These are phyloP conservation scores for Coemansia brasiliensis DNA, from an alignment of 192 early-diverging fungal species.

Conservation along the genomic window DNA sequence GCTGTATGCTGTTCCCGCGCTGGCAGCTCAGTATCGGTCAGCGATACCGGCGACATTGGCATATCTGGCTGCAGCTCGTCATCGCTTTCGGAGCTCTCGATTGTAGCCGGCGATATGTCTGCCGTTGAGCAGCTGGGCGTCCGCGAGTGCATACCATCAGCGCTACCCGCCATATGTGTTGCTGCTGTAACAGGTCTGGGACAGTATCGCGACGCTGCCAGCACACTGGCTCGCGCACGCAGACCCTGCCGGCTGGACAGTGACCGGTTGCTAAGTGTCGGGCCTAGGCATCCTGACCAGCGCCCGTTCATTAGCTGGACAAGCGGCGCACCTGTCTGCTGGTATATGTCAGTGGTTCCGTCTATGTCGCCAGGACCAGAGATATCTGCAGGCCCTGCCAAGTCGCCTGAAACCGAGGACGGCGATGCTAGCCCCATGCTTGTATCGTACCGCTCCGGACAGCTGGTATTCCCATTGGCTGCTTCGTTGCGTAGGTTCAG, in stretches of 20 bases:
- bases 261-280: conserved; percentile 32
- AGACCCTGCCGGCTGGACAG: conserved; percentile 26
- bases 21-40: background rate
- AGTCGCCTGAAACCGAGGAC: conserved; percentile 3
- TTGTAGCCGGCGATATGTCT: conserved; percentile 1
- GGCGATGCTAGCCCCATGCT: conserved; percentile 20
- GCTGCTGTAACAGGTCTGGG: conserved; percentile 7
- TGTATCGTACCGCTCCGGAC: conserved; percentile 28
- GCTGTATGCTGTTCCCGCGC: background rate
- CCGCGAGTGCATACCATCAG: background rate
- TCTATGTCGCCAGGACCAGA: background rate
- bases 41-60: conserved; percentile 13
- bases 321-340: conserved; percentile 11
- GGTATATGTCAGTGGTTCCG: conserved; percentile 6
- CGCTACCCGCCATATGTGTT: conserved; percentile 1
- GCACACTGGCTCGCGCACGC: conserved; percentile 18
- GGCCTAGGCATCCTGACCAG: conserved; percentile 28
- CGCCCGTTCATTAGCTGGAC: conserved; percentile 30
- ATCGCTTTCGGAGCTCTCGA: conserved; percentile 6
- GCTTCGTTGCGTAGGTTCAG: conserved; percentile 18
- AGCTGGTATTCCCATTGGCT: conserved; percentile 1
- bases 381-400: background rate
- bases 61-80: background rate
- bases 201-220: conserved; percentile 6
- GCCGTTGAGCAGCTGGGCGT: conserved; percentile 4